Evolutionary conservation across 2,329 filamentous ascomycete species (phyloP).

Genomic region (Penicillium sp.): DNA sequence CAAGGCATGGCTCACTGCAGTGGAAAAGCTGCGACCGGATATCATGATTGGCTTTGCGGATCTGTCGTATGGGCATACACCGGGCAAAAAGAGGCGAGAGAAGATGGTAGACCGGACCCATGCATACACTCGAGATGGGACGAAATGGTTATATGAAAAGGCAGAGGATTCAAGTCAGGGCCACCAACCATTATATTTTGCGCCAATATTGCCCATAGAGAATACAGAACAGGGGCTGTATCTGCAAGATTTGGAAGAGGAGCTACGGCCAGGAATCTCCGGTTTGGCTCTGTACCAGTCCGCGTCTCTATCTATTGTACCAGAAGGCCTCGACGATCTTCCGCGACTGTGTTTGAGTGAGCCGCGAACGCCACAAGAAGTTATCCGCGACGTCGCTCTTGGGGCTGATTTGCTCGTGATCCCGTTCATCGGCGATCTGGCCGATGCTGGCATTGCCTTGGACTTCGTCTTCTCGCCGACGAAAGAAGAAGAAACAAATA

Average conservation of each 20-base stretch:
- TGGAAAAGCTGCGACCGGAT: conserved; percentile 68
- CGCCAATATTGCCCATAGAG: conserved; percentile 68
- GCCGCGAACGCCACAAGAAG: conserved; percentile 66
- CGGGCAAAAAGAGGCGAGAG: conserved; percentile 67
- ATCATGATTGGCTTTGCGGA: conserved; percentile 77
- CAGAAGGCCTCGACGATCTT: conserved; percentile 56
- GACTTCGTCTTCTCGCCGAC: conserved; percentile 67
- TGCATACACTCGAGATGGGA: conserved; percentile 70
- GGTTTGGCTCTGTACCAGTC: conserved; percentile 76
- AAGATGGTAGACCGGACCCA: conserved; percentile 87
- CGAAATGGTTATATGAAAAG: conserved; percentile 44
- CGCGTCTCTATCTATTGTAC: conserved; percentile 64
- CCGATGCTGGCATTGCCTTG: conserved; percentile 81
- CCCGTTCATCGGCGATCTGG: conserved; percentile 68
- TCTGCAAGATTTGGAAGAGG: conserved; percentile 66
- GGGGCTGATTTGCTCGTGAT: conserved; percentile 78
- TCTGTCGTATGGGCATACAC: conserved; percentile 55
- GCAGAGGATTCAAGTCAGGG: conserved; percentile 20
- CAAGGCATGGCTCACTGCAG: conserved; percentile 63
- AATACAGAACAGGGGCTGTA: conserved; percentile 76
- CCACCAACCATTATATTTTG: conserved; percentile 53
- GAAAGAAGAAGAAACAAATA: conserved; percentile 9
- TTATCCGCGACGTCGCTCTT: conserved; percentile 69
- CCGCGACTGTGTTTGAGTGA: conserved; percentile 72
- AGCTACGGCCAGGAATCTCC: conserved; percentile 55